Evolutionary conservation across 352 stramenopile genomes (phyloP).

Genomic region (Phytophthora pistaciae): DNA sequence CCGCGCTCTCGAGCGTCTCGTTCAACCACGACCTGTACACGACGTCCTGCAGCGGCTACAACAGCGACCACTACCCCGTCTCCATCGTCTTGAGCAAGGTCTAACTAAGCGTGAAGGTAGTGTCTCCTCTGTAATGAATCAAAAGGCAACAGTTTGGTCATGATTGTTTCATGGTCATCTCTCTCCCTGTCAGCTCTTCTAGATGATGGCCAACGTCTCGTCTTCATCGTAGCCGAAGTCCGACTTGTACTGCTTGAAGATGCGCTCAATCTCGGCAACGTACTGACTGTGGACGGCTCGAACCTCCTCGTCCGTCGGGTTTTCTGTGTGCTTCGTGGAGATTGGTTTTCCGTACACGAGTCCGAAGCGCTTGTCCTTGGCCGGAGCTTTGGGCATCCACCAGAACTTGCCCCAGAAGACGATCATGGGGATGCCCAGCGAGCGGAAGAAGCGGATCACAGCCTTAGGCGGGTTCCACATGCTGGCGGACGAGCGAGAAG

Average conservation of each 20-base stretch:
- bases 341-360: constrained; percentile 49
- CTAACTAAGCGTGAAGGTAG: background rate
- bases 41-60: constrained; percentile 57
- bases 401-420: constrained; percentile 80
- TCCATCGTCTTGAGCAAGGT: constrained; percentile 36
- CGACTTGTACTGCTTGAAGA: constrained; percentile 43
- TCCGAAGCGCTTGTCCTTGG: constrained; percentile 47
- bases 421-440: constrained; percentile 67
- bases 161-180: background rate
- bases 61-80: constrained; percentile 72
- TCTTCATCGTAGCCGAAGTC: constrained; percentile 42
- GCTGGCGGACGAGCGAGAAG: constrained; percentile 3
- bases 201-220: constrained; percentile 33
- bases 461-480: constrained; percentile 36
- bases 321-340: constrained; percentile 11
- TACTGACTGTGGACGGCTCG: constrained; percentile 35
- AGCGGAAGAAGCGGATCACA: constrained; percentile 51
- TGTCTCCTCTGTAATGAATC: background rate
- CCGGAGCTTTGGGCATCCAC: constrained; percentile 63
- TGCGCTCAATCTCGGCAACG: constrained; percentile 23
- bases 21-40: constrained; percentile 68
- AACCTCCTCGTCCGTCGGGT: constrained; percentile 40
- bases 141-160: background rate
- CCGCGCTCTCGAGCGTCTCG: constrained; percentile 44
- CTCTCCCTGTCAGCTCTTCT: background rate